Percentiles rank a stretch among this genome's conserved stretches.
These are phyloP conservation scores for Boletellus dicymbophilus DNA, from an alignment of 1,284 basidiomycete species.

Conservation along the genomic window DNA sequence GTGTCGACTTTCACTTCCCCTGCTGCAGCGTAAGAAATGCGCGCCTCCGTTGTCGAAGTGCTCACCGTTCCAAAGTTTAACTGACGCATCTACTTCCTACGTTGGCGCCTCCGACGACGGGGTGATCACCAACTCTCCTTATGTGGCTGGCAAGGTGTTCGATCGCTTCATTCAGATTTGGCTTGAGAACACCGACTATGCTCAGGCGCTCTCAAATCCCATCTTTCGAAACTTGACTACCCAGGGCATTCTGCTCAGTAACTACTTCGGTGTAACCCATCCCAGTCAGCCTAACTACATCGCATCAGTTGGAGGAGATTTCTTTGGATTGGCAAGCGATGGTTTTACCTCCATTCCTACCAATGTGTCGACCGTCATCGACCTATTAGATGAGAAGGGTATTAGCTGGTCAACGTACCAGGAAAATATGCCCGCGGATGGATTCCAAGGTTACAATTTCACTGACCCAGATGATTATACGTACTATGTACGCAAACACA, in stretches of 20 bases:
- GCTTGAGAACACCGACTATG: slow-evolving; percentile 63
- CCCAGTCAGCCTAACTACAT: slow-evolving; percentile 69
- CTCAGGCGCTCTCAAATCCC: slow-evolving; percentile 31
- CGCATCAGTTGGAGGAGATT: slow-evolving; percentile 55
- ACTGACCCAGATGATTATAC: slow-evolving; percentile 44
- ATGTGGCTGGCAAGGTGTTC: slow-evolving; percentile 46
- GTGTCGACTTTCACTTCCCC: slow-evolving; percentile 31
- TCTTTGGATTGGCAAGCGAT: slow-evolving; percentile 60
- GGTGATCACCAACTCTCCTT: slow-evolving; percentile 27
- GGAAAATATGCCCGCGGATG: slow-evolving; percentile 64
- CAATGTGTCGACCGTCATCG: slow-evolving; percentile 60
- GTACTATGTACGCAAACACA: slow-evolving; percentile 63
- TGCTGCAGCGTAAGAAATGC: slow-evolving; percentile 26
- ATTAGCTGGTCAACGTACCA: slow-evolving; percentile 60
- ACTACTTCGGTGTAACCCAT: slow-evolving; percentile 62
- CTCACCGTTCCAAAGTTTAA: slow-evolving; percentile 23
- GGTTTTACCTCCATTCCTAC: slow-evolving; percentile 34
- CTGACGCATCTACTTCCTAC: slow-evolving; percentile 29
- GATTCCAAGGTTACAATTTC: slow-evolving; percentile 50
- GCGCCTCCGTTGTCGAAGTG: neutral
- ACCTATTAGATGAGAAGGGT: slow-evolving; percentile 60
- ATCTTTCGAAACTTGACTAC: slow-evolving; percentile 51
- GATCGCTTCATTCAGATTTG: slow-evolving; percentile 58
- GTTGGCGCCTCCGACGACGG: slow-evolving; percentile 26
- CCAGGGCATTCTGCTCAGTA: slow-evolving; percentile 52